phyloP scores from a whole-genome alignment of 176 grass and related monocot species.

The Zizania latifolia region DNA sequence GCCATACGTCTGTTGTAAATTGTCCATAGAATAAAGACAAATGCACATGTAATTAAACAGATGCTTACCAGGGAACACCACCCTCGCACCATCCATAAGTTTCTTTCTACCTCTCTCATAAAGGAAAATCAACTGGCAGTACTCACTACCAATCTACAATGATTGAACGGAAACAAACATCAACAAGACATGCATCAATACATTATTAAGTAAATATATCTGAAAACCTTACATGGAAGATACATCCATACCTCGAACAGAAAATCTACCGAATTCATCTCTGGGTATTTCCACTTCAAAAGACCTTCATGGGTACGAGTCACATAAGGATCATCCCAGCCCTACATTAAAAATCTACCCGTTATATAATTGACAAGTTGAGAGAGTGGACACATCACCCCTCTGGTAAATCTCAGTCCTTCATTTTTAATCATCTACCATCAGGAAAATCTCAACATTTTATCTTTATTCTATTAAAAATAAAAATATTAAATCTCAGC shows the following conservation, averaged over 20 bases:
- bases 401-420: too few species aligned
- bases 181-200: not conserved
- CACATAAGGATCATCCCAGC: conserved; percentile 76
- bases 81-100: conserved; percentile 53
- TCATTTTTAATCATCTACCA: too few species aligned
- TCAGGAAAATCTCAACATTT: too few species aligned
- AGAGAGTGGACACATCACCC: too few species aligned
- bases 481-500: too few species aligned
- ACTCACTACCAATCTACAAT: conserved; percentile 45
- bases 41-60: not conserved
- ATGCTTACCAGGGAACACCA: conserved; percentile 46
- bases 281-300: conserved; percentile 72
- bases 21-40: not conserved
- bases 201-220: not conserved
- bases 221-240: not conserved
- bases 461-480: too few species aligned
- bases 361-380: too few species aligned
- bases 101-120: conserved; percentile 59
- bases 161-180: not conserved
- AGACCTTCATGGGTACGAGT: conserved; percentile 70
- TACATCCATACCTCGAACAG: conserved; percentile 56
- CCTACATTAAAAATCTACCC: conserved; percentile 38
- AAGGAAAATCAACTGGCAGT: conserved; percentile 56
- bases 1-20: not conserved
- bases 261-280: conserved; percentile 74